Base-by-base conservation (phyloP, 805 yeast genomes). In the Spathaspora hagerdaliae region DNA sequence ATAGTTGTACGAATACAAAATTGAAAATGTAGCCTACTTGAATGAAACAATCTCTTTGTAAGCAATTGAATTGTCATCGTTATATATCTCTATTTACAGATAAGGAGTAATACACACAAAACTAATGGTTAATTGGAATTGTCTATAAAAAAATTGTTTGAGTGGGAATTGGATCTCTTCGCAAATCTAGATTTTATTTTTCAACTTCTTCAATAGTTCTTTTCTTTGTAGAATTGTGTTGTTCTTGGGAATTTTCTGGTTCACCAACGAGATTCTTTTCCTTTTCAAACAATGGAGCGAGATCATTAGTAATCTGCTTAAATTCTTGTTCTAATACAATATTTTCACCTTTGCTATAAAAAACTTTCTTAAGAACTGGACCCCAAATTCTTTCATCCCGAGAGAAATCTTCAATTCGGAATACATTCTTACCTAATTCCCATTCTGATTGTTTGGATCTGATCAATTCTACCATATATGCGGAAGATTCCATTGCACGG, bases 381-480 rank as follows among this genome's bases (percentile, higher is more conserved):
- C 81, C 81, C 97, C 98, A 92, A 1, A 79, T 71, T 15, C 67
- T 68, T 53, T 83, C 86, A 39, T 75, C 78, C 29, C 77, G 68
- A 26, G 77, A 77, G 54, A 90, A 84, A 58, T 86, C 91, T 36
- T 72, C 77, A 32, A 87, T 45, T 31, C 76, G 77, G 58, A 92
- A 84, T 5, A 83, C 90, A 49, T 82, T 80, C 49, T 78, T 78
- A 1, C 79, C 83, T 38, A 92, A 64, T 35, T 78, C 81, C 97
- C 97, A 94, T 39, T 85, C 85, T 2, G 88, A 88, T 64, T 95
- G 99, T 45, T 77, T 73, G 8, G 69, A 60, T 58, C 99, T 78
- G 8, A 81, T 75, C 46, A 94, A 75, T 53, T 81, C 82, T 7
- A 85, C 96, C 96, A 94, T 91, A 58, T 89, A 89, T 0, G 96